Evolutionary conservation across 2,329 filamentous ascomycete genomes (phyloP), one percentile per base, ranked within the genome.

Genomic region (Arthrinium puccinioides): DNA sequence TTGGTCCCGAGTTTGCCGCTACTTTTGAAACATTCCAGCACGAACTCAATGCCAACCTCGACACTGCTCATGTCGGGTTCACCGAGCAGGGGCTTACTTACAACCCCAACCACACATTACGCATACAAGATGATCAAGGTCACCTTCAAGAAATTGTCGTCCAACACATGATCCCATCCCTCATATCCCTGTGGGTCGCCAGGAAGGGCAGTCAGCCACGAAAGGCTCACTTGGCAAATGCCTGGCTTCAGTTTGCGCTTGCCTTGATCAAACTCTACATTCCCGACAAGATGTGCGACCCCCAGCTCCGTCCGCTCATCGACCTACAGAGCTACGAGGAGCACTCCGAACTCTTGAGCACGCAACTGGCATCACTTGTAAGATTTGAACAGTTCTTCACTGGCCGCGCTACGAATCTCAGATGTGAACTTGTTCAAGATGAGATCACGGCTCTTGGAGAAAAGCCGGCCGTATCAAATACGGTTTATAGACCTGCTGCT

Each of bases 251-350:
- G 35, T 79, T 95, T 42, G 82, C 86, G 2, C 61, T 89, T 15
- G 81, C 82, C 13, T 76, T 82, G 26, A 68, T 97, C 32, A 75
- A 76, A 44, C 69, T 96, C 3, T 96, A 90, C 53, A 79, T 97
- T 3, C 89, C 94, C 0, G 83, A 94, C 57, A 81, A 82, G 47
- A 74, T 84, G 4, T 92, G 90, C 51, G 92, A 98, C 57, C 92
- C 92, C 2, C 75, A 81, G 41, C 66, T 81, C 40, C 68, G 74
- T 36, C 74, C 76, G 5, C 67, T 74, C 36, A 73, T 95, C 14
- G 81, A 87, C 48, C 74, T 77, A 15, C 65, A 71, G 29, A 75
- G 72, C 37, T 68, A 72, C 37, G 55, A 67, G 29, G 66, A 79
- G 39, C 68, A 84, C 26, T 72, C 75, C 32, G 46, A 56, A 4